These are phyloP conservation scores for Neltuma alba DNA, from an alignment of 306 rosid species.

Conservation along the genomic window DNA sequence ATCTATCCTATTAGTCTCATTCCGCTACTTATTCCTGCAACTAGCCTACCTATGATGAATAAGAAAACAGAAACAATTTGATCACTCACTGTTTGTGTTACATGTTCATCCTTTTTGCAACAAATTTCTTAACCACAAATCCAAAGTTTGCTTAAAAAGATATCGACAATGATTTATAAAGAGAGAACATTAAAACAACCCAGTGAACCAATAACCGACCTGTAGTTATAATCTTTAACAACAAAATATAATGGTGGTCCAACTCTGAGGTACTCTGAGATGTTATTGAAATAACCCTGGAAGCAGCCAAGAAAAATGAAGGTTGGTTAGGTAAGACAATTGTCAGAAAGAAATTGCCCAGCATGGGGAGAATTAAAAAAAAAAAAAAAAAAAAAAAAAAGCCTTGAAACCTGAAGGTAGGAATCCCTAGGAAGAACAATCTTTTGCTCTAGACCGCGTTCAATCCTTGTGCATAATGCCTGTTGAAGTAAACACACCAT, in stretches of 20 bases:
- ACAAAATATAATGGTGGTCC: constrained; percentile 98
- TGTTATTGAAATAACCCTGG: constrained; percentile 81
- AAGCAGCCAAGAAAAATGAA: constrained; percentile 18
- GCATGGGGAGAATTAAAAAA: constrained; percentile 9
- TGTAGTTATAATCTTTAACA: constrained; percentile 87
- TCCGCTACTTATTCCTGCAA: not conserved
- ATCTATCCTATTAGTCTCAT: not conserved
- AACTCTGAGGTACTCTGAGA: constrained; percentile 83
- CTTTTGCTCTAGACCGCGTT: constrained; percentile 93
- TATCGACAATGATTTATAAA: constrained; percentile 10
- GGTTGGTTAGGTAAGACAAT: constrained; percentile 21
- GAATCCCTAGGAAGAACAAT: constrained; percentile 98
- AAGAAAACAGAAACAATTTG: not conserved
- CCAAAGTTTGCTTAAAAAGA: constrained; percentile 20
- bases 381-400: constrained; percentile 3
- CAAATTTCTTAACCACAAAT: not conserved
- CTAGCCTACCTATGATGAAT: not conserved
- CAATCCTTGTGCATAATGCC: constrained; percentile 88
- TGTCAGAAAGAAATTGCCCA: constrained; percentile 29
- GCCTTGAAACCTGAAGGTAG: constrained; percentile 89
- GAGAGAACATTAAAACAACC: constrained; percentile 22
- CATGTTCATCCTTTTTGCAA: not conserved
- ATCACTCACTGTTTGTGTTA: not conserved
- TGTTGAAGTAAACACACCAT: constrained; percentile 27
- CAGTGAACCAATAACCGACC: constrained; percentile 55